Percentiles rank a stretch among this genome's conserved stretches.
Evolutionary conservation across 805 yeast genomes (phyloP).

Genomic region (Pichia paraexigua): DNA sequence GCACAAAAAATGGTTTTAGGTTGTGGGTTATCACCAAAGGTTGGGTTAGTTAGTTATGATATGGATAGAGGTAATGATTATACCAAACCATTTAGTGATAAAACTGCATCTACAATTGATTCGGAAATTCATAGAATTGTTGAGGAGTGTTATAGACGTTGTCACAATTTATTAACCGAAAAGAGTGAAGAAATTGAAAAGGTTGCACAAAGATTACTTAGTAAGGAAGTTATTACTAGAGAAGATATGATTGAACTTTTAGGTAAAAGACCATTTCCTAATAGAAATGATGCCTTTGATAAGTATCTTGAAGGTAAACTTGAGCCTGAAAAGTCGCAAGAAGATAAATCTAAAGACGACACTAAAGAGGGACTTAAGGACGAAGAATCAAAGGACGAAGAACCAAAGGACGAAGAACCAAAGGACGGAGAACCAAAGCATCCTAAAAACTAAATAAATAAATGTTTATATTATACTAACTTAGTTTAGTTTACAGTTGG

Average conservation of each 20-base stretch:
- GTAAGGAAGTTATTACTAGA: constrained; percentile 73
- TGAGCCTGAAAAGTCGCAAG: constrained; percentile 2
- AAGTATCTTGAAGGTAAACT: constrained; percentile 52
- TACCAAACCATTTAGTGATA: constrained; percentile 63
- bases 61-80: constrained; percentile 42
- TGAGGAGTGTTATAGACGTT: constrained; percentile 53
- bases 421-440: not conserved
- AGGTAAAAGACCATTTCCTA: constrained; percentile 74
- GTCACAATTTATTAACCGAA: constrained; percentile 47
- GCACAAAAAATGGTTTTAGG: constrained; percentile 85
- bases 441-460: too few relatives aligned
- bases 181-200: constrained; percentile 53
- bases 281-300: constrained; percentile 82
- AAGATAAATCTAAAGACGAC: not conserved
- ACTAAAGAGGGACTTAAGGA: not conserved
- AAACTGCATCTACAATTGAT: constrained; percentile 62
- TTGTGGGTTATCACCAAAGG: constrained; percentile 77
- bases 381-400: not conserved
- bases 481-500: not conserved
- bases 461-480: too few relatives aligned
- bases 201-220: constrained; percentile 66
- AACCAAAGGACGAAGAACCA: too few relatives aligned
- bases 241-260: constrained; percentile 70
- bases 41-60: constrained; percentile 54
- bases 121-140: constrained; percentile 61